Percentiles rank a stretch among this genome's conserved stretches.
Evolutionary conservation across 768 basidiomycete genomes (phyloP).

Genomic region (Hericium alpestre): DNA sequence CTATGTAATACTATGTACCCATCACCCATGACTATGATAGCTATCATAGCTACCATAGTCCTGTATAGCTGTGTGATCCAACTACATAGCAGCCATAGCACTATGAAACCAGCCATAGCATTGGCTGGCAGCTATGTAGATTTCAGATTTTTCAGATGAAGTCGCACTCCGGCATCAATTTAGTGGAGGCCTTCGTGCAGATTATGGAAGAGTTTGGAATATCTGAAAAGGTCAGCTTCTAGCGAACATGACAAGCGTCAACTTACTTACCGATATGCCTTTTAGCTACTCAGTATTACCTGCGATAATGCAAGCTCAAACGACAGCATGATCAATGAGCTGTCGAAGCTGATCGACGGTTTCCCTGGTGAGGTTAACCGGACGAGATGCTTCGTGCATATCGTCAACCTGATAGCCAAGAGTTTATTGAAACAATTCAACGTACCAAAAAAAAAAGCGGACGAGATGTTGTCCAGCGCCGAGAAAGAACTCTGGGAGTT

Average conservation of each 20-base stretch:
- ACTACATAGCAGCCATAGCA: no score
- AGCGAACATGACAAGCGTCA: neutral
- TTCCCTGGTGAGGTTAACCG: slow-evolving; percentile 19
- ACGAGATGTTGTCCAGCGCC: neutral
- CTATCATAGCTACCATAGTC: no score
- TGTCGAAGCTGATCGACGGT: slow-evolving; percentile 12
- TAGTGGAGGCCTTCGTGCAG: slow-evolving; percentile 17
- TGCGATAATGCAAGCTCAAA: slow-evolving; percentile 29
- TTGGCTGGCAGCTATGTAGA: no score
- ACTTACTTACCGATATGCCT: neutral
- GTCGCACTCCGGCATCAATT: slow-evolving; percentile 21
- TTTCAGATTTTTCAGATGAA: no score
- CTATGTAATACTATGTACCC: no score
- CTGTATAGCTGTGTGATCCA: no score
- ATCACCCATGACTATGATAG: no score
- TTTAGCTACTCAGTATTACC: slow-evolving; percentile 23
- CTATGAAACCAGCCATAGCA: no score
- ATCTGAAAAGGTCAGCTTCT: slow-evolving; percentile 19
- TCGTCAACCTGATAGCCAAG: slow-evolving; percentile 28
- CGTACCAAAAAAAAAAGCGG: slow-evolving; percentile 9
- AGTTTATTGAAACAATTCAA: slow-evolving; percentile 25
- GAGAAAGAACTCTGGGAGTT: neutral
- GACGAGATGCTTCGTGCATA: slow-evolving; percentile 28
- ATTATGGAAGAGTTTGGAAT: slow-evolving; percentile 20
- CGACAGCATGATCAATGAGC: slow-evolving; percentile 22